These are phyloP conservation scores for Sisymbrium altissimum DNA, from an alignment of 345 rosid genomes.

Conservation along the genomic window DNA sequence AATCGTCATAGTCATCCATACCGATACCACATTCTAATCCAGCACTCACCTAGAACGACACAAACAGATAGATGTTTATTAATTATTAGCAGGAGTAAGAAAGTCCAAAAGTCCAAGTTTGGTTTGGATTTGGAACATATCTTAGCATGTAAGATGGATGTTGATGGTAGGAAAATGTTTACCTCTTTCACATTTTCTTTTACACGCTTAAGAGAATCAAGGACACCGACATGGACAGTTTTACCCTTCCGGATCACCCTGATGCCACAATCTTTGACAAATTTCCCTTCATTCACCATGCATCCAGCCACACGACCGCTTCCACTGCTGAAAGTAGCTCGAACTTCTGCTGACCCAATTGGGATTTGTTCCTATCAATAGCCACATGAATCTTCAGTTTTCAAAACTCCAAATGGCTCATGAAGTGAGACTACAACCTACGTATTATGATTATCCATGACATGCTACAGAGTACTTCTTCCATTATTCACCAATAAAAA, in stretches of 20 bases:
- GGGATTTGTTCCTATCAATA: slow-evolving; percentile 68
- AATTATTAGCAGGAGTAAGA: not conserved
- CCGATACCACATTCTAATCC: slow-evolving; percentile 92
- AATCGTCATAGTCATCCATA: slow-evolving; percentile 60
- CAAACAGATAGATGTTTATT: not conserved
- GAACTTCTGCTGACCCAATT: slow-evolving; percentile 85
- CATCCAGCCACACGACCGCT: slow-evolving; percentile 99
- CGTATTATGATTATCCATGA: not conserved
- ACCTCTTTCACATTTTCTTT: slow-evolving; percentile 97
- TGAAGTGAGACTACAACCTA: not conserved
- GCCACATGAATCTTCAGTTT: slow-evolving; percentile 31
- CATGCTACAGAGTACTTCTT: slow-evolving; percentile 6
- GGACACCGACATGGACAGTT: slow-evolving; percentile 59
- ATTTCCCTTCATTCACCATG: slow-evolving; percentile 88
- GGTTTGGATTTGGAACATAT: not conserved
- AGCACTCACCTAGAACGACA: slow-evolving; percentile 56
- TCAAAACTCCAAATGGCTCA: slow-evolving; percentile 19
- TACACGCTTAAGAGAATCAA: slow-evolving; percentile 85
- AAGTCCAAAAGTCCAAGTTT: not conserved
- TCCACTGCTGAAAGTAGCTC: slow-evolving; percentile 93
- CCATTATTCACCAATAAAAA: not conserved
- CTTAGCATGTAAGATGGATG: not conserved
- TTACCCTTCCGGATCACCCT: slow-evolving; percentile 67
- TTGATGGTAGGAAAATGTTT: not conserved
- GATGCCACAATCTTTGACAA: slow-evolving; percentile 83